Base-by-base conservation (phyloP, 1,284 basidiomycete genomes). In the Boletellus deceptivus region DNA sequence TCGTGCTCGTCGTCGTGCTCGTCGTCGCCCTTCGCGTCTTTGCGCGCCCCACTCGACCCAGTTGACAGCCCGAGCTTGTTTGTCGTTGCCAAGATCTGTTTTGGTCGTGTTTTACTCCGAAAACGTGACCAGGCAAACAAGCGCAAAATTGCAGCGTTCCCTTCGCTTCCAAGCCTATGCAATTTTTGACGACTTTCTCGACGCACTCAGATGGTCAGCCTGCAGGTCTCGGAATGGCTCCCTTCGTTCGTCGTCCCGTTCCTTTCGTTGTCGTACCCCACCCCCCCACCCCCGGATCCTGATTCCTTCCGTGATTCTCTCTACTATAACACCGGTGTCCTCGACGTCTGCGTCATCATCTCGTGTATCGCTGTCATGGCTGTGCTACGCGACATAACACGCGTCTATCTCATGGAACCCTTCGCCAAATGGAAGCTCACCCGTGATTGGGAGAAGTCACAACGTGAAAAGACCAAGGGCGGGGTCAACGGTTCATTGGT, bases 321-420 rank as follows among this genome's bases (percentile, higher is more conserved):
- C 37, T 86, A 89, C 70, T 93, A 90, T 67, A 74, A 64, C 49
- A 83, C 81, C 38, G 91, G 91, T 11, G 72, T 73, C 18, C 77
- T 82, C 49, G 93, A 96, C 67, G 69, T 80, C 13, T 89, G 83
- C 60, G 69, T 92, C 58, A 76, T 91, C 52, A 69, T 92, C 47
- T 77, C 84, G 16, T 85, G 81, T 70, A 89, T 93, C 51, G 78
- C 86, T 8, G 72, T 83, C 52, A 89, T 94, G 78, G 91, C 91
- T 17, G 59, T 90, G 38, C 68, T 90, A 33, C 83, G 94, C 52
- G 92, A 95, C 72, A 68, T 80, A 40, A 69, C 82, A 45, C 83
- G 94, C 63, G 70, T 92, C 36, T 77, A 74, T 55, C 59, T 93
- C 45, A 82, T 93, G 56, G 84, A 86, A 63, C 90, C 93, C 6